Base-by-base conservation (phyloP, 2,329 filamentous ascomycete species). In the Helicocarpus griseus region DNA sequence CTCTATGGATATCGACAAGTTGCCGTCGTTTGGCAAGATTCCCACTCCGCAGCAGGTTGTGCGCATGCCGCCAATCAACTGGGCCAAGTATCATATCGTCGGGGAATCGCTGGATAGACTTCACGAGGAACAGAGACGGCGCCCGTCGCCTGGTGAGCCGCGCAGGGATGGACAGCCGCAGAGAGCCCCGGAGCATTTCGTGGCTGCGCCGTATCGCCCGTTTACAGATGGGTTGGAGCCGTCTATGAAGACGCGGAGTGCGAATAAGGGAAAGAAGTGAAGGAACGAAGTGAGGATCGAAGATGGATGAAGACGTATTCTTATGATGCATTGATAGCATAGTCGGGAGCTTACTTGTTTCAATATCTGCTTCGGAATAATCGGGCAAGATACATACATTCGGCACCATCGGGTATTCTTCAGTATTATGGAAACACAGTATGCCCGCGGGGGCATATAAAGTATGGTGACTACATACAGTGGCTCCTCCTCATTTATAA, bases 51-150 rank as follows among this genome's bases (percentile, higher is more conserved):
- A 96, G 67, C 86, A 86, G 59, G 74, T 97, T 0, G 84, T 94
- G 24, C 83, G 90, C 38, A 89, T 85, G 71, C 91, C 91, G 7
- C 86, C 88, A 7, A 84, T 97, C 63, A 95, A 96, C 72, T 97
- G 91, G 91, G 81, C 83, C 11, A 90, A 95, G 64, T 97, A 97
- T 67, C 87, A 88, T 60, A 77, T 96, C n/a, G 82, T 93, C 2
- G 90, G 89, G 46, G 85, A 87, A 54, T 81, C 87, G 1, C 75
- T 96, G 33, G 89, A 96, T 67, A 86, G 83, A 65, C 74, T 96
- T 56, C 90, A 96, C 65, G 79, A 82, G 48, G 87, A 95, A 63
- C 89, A 96, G 69, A 71, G 83, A 49, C 70, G 73, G 46, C 78
- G 80, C 50, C 89, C 89, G 1, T 65, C 63, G 14, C 53, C 68